Conservation (phyloP, 2,329 filamentous ascomycete species). For the Fusarium luffae region DNA sequence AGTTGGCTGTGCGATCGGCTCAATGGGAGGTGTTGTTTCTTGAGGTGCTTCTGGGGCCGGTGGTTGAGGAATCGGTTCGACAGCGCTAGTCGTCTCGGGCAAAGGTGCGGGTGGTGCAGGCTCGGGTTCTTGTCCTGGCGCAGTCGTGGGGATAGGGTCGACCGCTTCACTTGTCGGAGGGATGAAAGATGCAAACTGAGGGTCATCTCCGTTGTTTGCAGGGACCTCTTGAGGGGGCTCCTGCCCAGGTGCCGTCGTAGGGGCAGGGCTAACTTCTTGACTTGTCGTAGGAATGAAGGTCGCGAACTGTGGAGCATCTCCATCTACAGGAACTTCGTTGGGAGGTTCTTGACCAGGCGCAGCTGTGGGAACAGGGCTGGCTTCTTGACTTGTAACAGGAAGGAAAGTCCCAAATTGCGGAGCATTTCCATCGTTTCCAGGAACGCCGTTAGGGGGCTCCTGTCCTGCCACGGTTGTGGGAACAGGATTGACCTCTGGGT, state of each 20-base stretch:
- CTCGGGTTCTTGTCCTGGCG: slow-evolving; percentile 16
- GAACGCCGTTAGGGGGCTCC: slow-evolving; percentile 5
- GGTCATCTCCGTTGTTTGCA: slow-evolving; percentile 11
- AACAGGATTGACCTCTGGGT: slow-evolving; percentile 8
- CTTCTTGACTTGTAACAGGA: slow-evolving; percentile 17
- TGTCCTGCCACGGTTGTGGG: slow-evolving; percentile 20
- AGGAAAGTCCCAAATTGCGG: slow-evolving; percentile 35
- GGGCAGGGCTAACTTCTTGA: slow-evolving; percentile 6
- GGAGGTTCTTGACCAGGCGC: slow-evolving; percentile 8
- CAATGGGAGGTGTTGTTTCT: slow-evolving; percentile 12
- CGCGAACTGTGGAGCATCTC: slow-evolving; percentile 27
- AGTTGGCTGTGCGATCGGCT: slow-evolving; percentile 8
- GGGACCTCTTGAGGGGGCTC: slow-evolving; percentile 5
- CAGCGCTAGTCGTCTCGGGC: slow-evolving; percentile 12
- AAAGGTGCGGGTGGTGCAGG: slow-evolving; percentile 8
- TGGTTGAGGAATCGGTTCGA: slow-evolving; percentile 7
- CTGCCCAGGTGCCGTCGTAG: slow-evolving; percentile 21
- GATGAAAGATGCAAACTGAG: slow-evolving; percentile 35
- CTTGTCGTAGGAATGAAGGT: slow-evolving; percentile 29
- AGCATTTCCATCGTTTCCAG: slow-evolving; percentile 9
- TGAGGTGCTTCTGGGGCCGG: slow-evolving; percentile 6
- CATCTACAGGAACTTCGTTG: slow-evolving; percentile 9
- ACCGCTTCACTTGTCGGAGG: slow-evolving; percentile 17
- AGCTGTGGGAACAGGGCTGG: slow-evolving; percentile 15
- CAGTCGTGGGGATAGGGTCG: slow-evolving; percentile 13